Conservation (phyloP, 2,329 filamentous ascomycete species). For the Penicillium sp. region DNA sequence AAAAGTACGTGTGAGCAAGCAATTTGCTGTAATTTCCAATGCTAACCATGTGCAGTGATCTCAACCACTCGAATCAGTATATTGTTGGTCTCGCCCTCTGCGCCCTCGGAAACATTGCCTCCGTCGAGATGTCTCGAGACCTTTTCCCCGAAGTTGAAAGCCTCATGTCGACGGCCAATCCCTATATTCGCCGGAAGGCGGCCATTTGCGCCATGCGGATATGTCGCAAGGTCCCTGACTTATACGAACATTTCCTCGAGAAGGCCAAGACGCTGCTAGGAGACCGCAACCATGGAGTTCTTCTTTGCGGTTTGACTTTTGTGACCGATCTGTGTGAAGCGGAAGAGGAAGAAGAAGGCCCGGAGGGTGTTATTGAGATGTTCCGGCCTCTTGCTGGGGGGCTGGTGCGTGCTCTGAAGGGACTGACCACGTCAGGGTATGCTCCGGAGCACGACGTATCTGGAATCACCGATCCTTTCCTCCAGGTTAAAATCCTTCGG, state of each 20-base stretch:
- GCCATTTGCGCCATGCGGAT: constrained; percentile 99
- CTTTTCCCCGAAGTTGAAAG: constrained; percentile 94
- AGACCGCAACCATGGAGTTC: constrained; percentile 92
- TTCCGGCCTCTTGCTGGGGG: constrained; percentile 84
- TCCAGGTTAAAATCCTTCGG: constrained; percentile 93
- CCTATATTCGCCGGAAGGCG: constrained; percentile 96
- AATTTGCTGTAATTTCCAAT: neutral
- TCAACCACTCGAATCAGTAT: constrained; percentile 97
- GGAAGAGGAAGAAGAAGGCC: constrained; percentile 87
- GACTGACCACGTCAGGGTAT: constrained; percentile 90
- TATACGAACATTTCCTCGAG: constrained; percentile 95
- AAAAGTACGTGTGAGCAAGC: constrained; percentile 68
- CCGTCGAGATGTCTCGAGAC: constrained; percentile 96
- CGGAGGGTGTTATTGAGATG: constrained; percentile 84
- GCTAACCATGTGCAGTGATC: constrained; percentile 65
- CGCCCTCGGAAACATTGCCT: constrained; percentile 96
- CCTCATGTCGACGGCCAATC: constrained; percentile 87
- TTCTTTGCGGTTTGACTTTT: constrained; percentile 87
- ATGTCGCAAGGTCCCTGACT: constrained; percentile 94
- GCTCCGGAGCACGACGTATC: constrained; percentile 97
- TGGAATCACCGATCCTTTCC: constrained; percentile 94
- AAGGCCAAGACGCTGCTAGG: constrained; percentile 86
- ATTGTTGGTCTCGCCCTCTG: constrained; percentile 95
- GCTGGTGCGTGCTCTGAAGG: constrained; percentile 87
- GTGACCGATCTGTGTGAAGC: constrained; percentile 92